Evolutionary conservation across 352 stramenopile species (phyloP).

Genomic region (Phytophthora hybrid): DNA sequence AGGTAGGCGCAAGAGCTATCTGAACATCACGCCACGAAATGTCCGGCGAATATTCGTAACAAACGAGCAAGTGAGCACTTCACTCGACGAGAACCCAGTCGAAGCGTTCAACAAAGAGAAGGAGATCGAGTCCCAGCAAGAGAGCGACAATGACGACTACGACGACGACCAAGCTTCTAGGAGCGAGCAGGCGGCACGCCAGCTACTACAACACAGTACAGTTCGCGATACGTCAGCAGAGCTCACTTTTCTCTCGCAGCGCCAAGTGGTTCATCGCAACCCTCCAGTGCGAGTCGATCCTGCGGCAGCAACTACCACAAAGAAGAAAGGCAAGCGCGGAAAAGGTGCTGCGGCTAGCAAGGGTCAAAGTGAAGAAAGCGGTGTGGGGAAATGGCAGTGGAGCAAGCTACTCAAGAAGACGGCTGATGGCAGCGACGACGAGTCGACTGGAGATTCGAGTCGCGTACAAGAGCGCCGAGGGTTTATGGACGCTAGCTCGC

Average conservation of each 20-base stretch:
- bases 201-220: constrained; percentile 55
- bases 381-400: constrained; percentile 76
- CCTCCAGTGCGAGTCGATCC: constrained; percentile 55
- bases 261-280: constrained; percentile 81
- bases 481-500: constrained; percentile 41
- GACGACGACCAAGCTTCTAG: constrained; percentile 30
- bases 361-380: constrained; percentile 39
- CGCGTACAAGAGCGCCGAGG: constrained; percentile 32
- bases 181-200: constrained; percentile 34
- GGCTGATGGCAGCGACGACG: constrained; percentile 11
- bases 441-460: constrained; percentile 20
- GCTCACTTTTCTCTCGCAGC: constrained; percentile 79
- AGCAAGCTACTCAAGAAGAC: constrained; percentile 63
- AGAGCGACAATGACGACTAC: constrained; percentile 49
- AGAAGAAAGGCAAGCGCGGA: constrained; percentile 44
- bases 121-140: constrained; percentile 36
- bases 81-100: constrained; percentile 45
- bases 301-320: constrained; percentile 18
- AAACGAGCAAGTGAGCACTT: constrained; percentile 32
- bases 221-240: constrained; percentile 72
- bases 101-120: constrained; percentile 65
- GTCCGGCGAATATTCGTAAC: constrained; percentile 63
- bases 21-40: constrained; percentile 81
- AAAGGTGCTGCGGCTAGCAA: constrained; percentile 40
- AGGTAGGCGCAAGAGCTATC: constrained; percentile 61